Evolutionary conservation across 305 asterid genomes (phyloP).

Genomic region (Solanum hybrid): DNA sequence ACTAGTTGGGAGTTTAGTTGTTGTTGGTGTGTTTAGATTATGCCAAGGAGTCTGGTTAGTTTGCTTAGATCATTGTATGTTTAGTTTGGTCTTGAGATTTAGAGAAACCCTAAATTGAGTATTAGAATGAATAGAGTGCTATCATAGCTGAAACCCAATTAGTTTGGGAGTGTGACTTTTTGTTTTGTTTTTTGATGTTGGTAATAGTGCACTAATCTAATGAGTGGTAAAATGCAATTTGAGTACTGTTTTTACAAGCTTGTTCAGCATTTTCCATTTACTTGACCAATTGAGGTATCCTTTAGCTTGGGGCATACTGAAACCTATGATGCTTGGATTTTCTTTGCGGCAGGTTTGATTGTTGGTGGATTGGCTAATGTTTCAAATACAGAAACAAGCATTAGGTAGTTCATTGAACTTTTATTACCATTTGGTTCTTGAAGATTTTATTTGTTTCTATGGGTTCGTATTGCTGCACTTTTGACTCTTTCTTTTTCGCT

Average conservation of each 20-base stretch:
- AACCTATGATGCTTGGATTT: background rate
- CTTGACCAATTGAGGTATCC: background rate
- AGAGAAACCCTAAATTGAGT: slow-evolving; percentile 12
- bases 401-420: slow-evolving; percentile 38
- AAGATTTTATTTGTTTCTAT: background rate
- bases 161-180: background rate
- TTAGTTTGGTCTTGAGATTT: slow-evolving; percentile 4
- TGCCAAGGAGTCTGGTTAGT: background rate
- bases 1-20: background rate
- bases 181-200: background rate
- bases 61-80: slow-evolving; percentile 1
- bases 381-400: slow-evolving; percentile 76
- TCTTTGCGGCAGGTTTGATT: slow-evolving; percentile 57
- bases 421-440: background rate
- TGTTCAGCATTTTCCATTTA: background rate
- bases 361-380: slow-evolving; percentile 87
- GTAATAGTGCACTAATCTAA: background rate
- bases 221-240: background rate
- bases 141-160: background rate
- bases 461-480: background rate
- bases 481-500: slow-evolving; percentile 5
- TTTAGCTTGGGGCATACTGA: background rate
- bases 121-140: background rate
- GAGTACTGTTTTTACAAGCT: background rate
- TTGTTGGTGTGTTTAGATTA: background rate